Evolutionary conservation across 2,329 filamentous ascomycete species (phyloP).

Genomic region (Penicillium sp.): DNA sequence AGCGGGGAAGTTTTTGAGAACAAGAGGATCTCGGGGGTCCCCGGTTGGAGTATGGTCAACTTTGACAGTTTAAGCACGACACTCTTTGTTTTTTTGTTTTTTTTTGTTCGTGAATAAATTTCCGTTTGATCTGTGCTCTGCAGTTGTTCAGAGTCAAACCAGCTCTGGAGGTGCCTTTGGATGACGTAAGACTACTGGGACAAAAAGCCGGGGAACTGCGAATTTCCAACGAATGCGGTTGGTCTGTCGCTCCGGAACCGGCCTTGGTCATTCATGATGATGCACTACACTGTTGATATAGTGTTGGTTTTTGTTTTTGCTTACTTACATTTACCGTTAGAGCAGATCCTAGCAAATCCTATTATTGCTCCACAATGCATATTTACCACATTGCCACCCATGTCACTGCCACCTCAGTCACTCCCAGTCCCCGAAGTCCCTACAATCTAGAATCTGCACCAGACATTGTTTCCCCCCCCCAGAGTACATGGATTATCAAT

Average conservation of each 20-base stretch:
- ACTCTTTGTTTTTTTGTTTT: neutral
- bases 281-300: neutral
- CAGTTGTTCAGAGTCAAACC: conserved; percentile 15
- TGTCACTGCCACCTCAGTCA: neutral
- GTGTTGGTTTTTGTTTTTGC: neutral
- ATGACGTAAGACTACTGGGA: conserved; percentile 38
- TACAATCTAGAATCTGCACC: neutral
- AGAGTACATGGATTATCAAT: neutral
- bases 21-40: conserved; percentile 5
- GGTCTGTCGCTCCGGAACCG: conserved; percentile 11
- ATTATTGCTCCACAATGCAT: neutral
- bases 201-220: conserved; percentile 31
- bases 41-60: neutral
- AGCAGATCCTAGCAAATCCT: no score
- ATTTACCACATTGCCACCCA: neutral
- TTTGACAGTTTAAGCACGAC: neutral
- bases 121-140: conserved; percentile 7
- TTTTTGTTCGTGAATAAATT: neutral
- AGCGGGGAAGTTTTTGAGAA: conserved; percentile 13
- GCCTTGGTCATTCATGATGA: conserved; percentile 3
- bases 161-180: conserved; percentile 14
- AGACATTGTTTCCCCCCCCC: no score
- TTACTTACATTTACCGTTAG: neutral
- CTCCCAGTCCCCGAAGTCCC: neutral
- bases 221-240: conserved; percentile 26